Base-by-base conservation (phyloP, 495 filamentous ascomycete species). In the Coniosporium apollinis region DNA sequence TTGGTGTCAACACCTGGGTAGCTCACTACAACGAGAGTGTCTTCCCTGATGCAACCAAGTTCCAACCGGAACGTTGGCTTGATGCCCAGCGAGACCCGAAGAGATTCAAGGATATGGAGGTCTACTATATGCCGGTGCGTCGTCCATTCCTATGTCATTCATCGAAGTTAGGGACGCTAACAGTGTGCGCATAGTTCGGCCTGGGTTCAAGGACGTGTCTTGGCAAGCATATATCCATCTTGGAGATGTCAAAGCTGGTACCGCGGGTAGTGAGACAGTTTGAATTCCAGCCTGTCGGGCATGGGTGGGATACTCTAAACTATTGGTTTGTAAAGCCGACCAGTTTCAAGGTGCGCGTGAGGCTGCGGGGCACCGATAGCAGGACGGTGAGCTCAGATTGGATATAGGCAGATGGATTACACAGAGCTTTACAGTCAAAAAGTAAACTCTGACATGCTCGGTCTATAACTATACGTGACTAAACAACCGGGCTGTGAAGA, bases 1-100 rank as follows among this genome's bases (percentile, higher is more conserved):
- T 78, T 0, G 72, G 72, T 0, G 58, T 66, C 13, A 67, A 67
- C 38, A 33, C 60, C 1, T 76, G 65, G 64, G 66, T 70, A 3
- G 57, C 54, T 0, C 64, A 72, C 42, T 52, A 54, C 18, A 60
- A 74, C 48, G 43, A 54, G 21, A 26, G 44, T 0, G 39, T 73
- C 0, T 77, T 65, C 33, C 34, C 44, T 0, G 60, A 69, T 37
- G 54, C 57, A 0, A 39, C 47, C 7, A 17, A 16, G 0, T 72
- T 61, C 43, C 34, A 52, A 2, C 68, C 68, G 0, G 64, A 70
- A 30, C 45, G 68, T 5, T 70, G 68, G 68, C 49, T 51, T 15
- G 28, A 37, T 11, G 25, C 38, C 17, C 32, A 41, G 7, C 29
- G 43, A 15, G 40, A 38, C 14, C 30, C 30, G 17, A 33, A 38